Evolutionary conservation across 805 yeast genomes (phyloP).

Genomic region (Citeromyces matritensis): DNA sequence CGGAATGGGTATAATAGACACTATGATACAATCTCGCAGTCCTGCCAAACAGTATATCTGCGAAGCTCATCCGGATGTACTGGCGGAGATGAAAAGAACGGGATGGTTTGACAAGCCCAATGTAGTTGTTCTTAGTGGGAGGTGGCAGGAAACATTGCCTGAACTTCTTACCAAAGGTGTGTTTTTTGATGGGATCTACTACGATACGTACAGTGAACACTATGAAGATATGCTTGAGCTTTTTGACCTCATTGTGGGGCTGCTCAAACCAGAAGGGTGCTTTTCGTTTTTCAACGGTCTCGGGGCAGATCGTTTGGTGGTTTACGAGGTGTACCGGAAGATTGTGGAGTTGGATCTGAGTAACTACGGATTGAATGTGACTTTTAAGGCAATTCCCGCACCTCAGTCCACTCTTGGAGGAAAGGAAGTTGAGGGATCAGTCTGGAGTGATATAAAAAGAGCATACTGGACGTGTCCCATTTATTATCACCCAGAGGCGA

Average conservation of each 20-base stretch:
- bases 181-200: slow-evolving; percentile 82
- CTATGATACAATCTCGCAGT: slow-evolving; percentile 40
- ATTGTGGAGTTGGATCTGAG: slow-evolving; percentile 68
- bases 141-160: slow-evolving; percentile 81
- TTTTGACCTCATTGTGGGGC: slow-evolving; percentile 69
- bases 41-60: slow-evolving; percentile 74
- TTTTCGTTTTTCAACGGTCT: slow-evolving; percentile 89
- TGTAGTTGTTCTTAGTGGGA: slow-evolving; percentile 71
- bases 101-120: slow-evolving; percentile 74
- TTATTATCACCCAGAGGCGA: slow-evolving; percentile 51
- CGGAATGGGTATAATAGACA: slow-evolving; percentile 94
- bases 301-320: slow-evolving; percentile 63
- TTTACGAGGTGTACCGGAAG: slow-evolving; percentile 73
- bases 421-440: slow-evolving; percentile 20
- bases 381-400: slow-evolving; percentile 32
- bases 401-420: slow-evolving; percentile 23
- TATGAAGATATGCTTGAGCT: slow-evolving; percentile 79
- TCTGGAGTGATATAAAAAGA: slow-evolving; percentile 48
- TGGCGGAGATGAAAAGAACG: slow-evolving; percentile 45
- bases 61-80: slow-evolving; percentile 91
- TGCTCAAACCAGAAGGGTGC: slow-evolving; percentile 67
- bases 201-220: slow-evolving; percentile 89
- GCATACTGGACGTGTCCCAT: slow-evolving; percentile 58
- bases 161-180: slow-evolving; percentile 47
- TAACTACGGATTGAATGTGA: slow-evolving; percentile 62